Evolutionary conservation across 306 rosid genomes (phyloP).

Genomic region (Prunus persica): DNA sequence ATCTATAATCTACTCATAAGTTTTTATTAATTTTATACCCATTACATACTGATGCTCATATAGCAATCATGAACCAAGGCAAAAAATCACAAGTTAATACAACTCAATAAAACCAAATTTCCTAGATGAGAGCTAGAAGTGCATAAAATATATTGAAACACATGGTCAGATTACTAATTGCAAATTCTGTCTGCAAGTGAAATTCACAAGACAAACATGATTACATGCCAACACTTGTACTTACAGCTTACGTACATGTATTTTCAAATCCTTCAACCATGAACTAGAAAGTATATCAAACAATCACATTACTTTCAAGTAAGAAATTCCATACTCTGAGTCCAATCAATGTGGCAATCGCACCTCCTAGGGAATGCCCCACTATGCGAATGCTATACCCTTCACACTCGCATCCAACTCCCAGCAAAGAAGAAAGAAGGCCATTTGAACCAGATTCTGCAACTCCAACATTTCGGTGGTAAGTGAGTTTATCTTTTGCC

Average conservation of each 20-base stretch:
- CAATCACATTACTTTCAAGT: slow-evolving; percentile 16
- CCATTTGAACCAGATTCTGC: slow-evolving; percentile 67
- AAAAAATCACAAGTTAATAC: background rate
- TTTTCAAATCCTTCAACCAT: background rate
- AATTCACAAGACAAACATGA: background rate
- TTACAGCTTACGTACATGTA: background rate
- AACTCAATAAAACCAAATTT: background rate
- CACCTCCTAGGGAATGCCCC: slow-evolving; percentile 95
- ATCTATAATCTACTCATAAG: background rate
- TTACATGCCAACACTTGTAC: background rate
- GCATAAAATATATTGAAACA: background rate
- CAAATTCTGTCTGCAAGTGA: background rate
- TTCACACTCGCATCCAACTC: slow-evolving; percentile 77
- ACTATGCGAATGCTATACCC: slow-evolving; percentile 79
- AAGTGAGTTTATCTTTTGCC: background rate
- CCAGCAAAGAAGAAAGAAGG: slow-evolving; percentile 74
- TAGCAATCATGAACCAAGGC: background rate
- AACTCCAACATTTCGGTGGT: slow-evolving; percentile 27
- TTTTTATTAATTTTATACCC: background rate
- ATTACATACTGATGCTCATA: background rate
- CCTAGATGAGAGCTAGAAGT: background rate
- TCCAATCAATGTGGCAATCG: slow-evolving; percentile 84
- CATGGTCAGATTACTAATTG: background rate
- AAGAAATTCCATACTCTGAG: slow-evolving; percentile 59
- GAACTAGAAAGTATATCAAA: slow-evolving; percentile 12